phyloP scores from a whole-genome alignment of 257 asterid species.

The Echites panduratus region DNA sequence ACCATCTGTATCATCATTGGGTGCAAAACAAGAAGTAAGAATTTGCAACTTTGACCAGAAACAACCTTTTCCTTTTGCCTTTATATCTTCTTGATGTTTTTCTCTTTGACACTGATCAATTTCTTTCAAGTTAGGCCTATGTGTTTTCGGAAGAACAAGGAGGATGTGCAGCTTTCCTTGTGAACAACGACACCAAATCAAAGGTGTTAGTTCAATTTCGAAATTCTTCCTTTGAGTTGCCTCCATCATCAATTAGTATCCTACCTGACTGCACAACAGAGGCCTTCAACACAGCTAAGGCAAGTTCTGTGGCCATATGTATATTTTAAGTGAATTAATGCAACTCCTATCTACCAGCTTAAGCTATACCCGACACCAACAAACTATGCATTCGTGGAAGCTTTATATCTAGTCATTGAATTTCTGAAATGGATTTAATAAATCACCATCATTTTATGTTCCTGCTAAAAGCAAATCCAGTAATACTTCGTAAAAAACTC shows the following conservation, averaged over 20 bases:
- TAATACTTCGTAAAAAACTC: neutral
- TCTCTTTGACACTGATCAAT: neutral
- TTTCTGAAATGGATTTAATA: neutral
- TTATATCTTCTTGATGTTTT: neutral
- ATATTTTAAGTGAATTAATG: too few relatives aligned
- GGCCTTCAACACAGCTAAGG: conserved; percentile 82
- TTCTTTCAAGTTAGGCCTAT: conserved; percentile 45
- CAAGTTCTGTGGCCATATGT: conserved; percentile 15
- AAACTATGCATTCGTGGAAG: too few relatives aligned
- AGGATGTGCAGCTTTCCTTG: conserved; percentile 81
- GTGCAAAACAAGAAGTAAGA: conserved; percentile 59
- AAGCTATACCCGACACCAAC: too few relatives aligned
- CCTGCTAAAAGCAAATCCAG: neutral
- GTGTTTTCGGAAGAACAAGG: conserved; percentile 39
- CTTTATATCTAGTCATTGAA: too few relatives aligned
- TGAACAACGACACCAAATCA: conserved; percentile 36
- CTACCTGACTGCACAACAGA: conserved; percentile 71
- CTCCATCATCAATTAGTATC: conserved; percentile 73
- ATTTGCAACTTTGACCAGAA: neutral
- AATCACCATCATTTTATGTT: neutral
- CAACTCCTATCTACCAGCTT: too few relatives aligned
- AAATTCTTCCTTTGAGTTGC: conserved; percentile 41
- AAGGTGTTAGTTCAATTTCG: conserved; percentile 41
- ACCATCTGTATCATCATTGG: conserved; percentile 34
- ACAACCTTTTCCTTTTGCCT: neutral